Evolutionary conservation across 2,329 filamentous ascomycete species (phyloP), one percentile per base, ranked within the genome.

Genomic region (Ceratocystis lukuohia): DNA sequence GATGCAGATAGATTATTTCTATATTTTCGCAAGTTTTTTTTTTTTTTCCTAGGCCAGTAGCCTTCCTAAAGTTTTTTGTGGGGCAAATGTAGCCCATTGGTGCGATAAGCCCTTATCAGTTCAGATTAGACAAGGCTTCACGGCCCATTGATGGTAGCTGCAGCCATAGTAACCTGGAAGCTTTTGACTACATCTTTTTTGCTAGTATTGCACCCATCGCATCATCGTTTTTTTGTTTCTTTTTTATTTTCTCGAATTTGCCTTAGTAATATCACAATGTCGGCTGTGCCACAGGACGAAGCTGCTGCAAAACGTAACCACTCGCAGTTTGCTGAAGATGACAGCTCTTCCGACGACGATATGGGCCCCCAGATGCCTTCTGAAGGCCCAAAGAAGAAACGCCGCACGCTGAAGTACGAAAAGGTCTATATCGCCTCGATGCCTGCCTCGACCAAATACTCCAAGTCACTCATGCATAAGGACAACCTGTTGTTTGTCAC

Each of bases 381-480:
- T 1, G 83, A 86, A 62, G 86, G 82, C 22, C 85, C 87, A 1
- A 93, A 93, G 80, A 96, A 95, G 82, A 96, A 96, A 78, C 87
- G 89, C 69, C 84, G 92, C 71, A 89, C 89, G 71, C 85, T 99
- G 1, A 91, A 90, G 1, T 93, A 96, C 78, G 93, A 97, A 77
- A 96, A 94, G 75, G 86, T 97, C 72, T 97, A 96, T 76, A 80
- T 97, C 69, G 89, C 90, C 67, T 93, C 94, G 48, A 82, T 99
- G 46, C 94, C 94, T 3, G 84, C 84, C 63, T 89, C 90, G 22
- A 73, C 81, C 46, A 88, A 90, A 59, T 99, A 99, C 77, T 96
- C 89, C 67, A 96, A 92, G 73, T 97, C 94, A 59, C 80, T 99
- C 72, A 99, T 99, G 95, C 94, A 99, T 82, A 92, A 93, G 77